Evolutionary conservation across 2,329 filamentous ascomycete genomes (phyloP).

Genomic region (Colletotrichum sp.): DNA sequence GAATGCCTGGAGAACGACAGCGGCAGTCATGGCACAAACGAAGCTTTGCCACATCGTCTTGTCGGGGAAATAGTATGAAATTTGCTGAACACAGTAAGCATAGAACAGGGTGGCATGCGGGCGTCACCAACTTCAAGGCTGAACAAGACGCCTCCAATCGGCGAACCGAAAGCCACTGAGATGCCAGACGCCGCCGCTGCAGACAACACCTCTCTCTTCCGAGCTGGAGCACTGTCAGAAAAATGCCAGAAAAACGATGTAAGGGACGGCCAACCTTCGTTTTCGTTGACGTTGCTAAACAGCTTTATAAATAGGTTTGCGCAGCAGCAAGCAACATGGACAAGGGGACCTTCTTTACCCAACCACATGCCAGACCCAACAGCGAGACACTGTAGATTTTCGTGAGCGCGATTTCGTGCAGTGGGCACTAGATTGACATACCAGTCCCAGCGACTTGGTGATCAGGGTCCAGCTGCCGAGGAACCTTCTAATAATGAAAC

Average conservation of each 20-base stretch:
- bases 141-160: conserved; percentile 93
- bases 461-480: conserved; percentile 87
- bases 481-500: conserved; percentile 89
- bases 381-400: conserved; percentile 72
- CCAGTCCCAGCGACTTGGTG: conserved; percentile 88
- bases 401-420: conserved; percentile 23
- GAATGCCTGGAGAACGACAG: conserved; percentile 88
- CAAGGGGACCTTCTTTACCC: conserved; percentile 92
- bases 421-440: conserved; percentile 42
- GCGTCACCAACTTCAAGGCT: conserved; percentile 74
- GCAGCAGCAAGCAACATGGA: conserved; percentile 96
- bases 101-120: neutral
- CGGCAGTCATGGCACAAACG: conserved; percentile 98
- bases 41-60: conserved; percentile 99
- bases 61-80: conserved; percentile 97
- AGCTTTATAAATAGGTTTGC: conserved; percentile 93
- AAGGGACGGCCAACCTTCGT: conserved; percentile 69
- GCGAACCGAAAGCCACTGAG: conserved; percentile 91
- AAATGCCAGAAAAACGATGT: neutral
- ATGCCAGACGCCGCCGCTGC: conserved; percentile 92
- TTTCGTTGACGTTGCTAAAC: conserved; percentile 79
- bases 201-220: conserved; percentile 91
- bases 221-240: conserved; percentile 56
- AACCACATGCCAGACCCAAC: conserved; percentile 96
- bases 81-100: conserved; percentile 61